phyloP scores from a whole-genome alignment of 108 stramenopile species.

The Nitzschia palea region DNA sequence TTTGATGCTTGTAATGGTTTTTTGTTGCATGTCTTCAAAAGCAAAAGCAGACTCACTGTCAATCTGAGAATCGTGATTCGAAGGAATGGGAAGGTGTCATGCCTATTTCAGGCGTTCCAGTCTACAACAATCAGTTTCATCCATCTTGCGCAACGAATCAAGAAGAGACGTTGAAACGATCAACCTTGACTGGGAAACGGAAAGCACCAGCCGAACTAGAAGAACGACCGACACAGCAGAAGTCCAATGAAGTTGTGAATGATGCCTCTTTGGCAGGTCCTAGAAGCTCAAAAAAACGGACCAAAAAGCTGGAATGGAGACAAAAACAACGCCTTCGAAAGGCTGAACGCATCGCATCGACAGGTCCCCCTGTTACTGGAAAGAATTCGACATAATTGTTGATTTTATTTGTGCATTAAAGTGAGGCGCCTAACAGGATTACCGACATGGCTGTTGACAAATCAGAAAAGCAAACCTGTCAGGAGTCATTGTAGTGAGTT shows the following conservation, averaged over 20 bases:
- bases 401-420: too few species aligned
- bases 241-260: background rate
- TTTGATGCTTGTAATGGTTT: constrained; percentile 96
- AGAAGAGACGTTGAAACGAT: too few species aligned
- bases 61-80: background rate
- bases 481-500: too few species aligned
- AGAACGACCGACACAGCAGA: constrained; percentile 13
- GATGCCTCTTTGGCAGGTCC: background rate
- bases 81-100: constrained; percentile 11
- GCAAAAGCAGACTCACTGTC: background rate
- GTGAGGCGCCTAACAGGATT: too few species aligned
- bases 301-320: constrained; percentile 86
- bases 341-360: constrained; percentile 38
- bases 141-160: constrained; percentile 6
- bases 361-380: too few species aligned
- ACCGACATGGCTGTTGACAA: too few species aligned
- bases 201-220: constrained; percentile 8
- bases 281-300: constrained; percentile 48
- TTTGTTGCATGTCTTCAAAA: constrained; percentile 93
- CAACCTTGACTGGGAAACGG: too few species aligned
- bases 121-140: constrained; percentile 25
- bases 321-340: constrained; percentile 63
- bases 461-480: too few species aligned
- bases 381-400: too few species aligned
- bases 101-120: constrained; percentile 8